Evolutionary conservation across 2,329 filamentous ascomycete genomes (phyloP), one percentile per base, ranked within the genome.

Genomic region (Rachicladosporium sp.): DNA sequence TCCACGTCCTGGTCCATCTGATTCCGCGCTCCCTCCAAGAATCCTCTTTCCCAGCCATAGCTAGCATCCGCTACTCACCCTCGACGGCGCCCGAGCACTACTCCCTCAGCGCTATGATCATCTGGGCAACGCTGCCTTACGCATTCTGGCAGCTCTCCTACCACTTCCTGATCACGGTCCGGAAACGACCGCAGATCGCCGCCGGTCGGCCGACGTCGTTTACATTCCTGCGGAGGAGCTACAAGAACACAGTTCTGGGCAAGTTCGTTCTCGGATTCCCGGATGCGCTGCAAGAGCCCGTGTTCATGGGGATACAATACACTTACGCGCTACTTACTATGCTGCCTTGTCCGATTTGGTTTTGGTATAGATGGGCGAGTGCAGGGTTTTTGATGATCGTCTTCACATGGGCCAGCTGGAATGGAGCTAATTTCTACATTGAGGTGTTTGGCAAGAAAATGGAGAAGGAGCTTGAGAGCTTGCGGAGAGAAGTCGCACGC

Each of bases 291-390:
- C 91, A 98, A 59, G 88, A 95, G 56, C 71, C 82, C 0, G 82
- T 85, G 2, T 98, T 96, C 61, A 98, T 98, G 91, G 49, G 85
- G 46, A 95, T 98, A 43, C 91, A 98, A 60, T 98, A 96, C 64
- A 56, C 60, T 1, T 98, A 96, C 56, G 91, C 91, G 6, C 73
- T 93, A 5, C 64, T 89, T 35, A 98, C 91, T 6, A 96, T 98
- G 81, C 66, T 94, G 5, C 91, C 91, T 0, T 96, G 88, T 50
- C 87, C 89, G 0, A 54, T 98, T 6, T 98, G 91, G 89, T 95
- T 98, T 63, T 82, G 83, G 69, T 91, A 80, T 56, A 77, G 80
- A 33, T 85, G 79, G 72, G 80, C 84, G 0, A 91, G 83, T 31
- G 77, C 80, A 2, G 49, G 60, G 0, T 98, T 95, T 63, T 69